A percentile compares a stretch with the other conserved stretches of the same genome.
Conservation (phyloP, 2,329 filamentous ascomycete species). For the Capronia epimyces region DNA sequence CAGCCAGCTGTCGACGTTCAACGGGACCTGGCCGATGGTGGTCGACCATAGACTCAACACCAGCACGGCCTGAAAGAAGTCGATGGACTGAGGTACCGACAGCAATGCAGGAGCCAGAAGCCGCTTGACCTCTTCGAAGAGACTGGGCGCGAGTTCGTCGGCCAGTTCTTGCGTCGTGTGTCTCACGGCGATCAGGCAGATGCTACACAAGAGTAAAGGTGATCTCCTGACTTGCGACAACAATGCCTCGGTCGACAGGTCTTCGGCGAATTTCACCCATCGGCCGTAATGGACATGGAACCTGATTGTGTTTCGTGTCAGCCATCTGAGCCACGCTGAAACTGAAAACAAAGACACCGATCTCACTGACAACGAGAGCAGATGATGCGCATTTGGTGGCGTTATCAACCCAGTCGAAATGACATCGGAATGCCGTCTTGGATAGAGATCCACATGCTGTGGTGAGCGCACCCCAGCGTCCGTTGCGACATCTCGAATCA, state of each 20-base stretch:
- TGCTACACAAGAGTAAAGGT: slow-evolving; percentile 38
- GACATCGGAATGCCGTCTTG: slow-evolving; percentile 25
- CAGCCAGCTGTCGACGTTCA: slow-evolving; percentile 45
- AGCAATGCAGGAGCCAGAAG: slow-evolving; percentile 34
- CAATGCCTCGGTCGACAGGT: slow-evolving; percentile 29
- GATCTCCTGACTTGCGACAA: slow-evolving; percentile 35
- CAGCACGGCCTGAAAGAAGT: slow-evolving; percentile 43
- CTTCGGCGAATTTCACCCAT: slow-evolving; percentile 38
- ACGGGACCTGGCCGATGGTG: slow-evolving; percentile 41
- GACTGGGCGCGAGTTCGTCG: slow-evolving; percentile 34
- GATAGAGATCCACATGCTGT: slow-evolving; percentile 2
- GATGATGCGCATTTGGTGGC: slow-evolving; percentile 23
- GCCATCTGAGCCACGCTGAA: background rate
- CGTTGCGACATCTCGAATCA: slow-evolving; percentile 33
- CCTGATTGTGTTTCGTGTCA: background rate
- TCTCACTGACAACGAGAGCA: slow-evolving; percentile 27
- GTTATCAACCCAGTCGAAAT: slow-evolving; percentile 30
- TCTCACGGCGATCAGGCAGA: slow-evolving; percentile 41
- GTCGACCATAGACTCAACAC: slow-evolving; percentile 46
- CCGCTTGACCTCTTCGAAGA: slow-evolving; percentile 37
- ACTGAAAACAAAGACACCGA: background rate
- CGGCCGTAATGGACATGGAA: slow-evolving; percentile 42
- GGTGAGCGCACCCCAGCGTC: slow-evolving; percentile 29
- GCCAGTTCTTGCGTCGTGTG: slow-evolving; percentile 40
- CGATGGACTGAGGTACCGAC: slow-evolving; percentile 37